Conservation (phyloP, 2,329 filamentous ascomycete species). For the Nemania diffusa region DNA sequence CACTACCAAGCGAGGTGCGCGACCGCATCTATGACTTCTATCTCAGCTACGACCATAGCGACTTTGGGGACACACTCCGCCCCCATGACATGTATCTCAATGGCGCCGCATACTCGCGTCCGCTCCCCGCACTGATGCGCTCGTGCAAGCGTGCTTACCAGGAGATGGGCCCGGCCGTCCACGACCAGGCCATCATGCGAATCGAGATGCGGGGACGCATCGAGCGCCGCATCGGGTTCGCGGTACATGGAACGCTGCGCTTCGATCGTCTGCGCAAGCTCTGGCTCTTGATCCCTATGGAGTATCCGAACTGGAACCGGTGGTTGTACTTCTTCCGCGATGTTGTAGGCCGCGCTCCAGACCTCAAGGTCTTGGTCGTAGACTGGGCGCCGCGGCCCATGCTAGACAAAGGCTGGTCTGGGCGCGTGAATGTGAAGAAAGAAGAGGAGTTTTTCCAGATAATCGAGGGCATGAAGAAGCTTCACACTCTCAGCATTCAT, state of each 20-base stretch:
- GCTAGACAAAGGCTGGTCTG: constrained; percentile 26
- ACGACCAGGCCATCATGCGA: constrained; percentile 42
- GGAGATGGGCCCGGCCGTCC: constrained; percentile 41
- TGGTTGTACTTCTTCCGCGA: constrained; percentile 47
- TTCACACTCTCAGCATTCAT: constrained; percentile 40
- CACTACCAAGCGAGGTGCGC: constrained; percentile 41
- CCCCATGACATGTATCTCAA: constrained; percentile 38
- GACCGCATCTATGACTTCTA: constrained; percentile 44
- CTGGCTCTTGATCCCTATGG: constrained; percentile 21
- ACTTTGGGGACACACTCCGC: constrained; percentile 42
- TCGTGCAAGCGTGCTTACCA: constrained; percentile 38
- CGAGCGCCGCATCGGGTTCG: constrained; percentile 46
- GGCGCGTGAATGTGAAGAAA: constrained; percentile 39
- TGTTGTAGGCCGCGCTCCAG: constrained; percentile 32
- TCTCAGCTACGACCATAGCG: constrained; percentile 37
- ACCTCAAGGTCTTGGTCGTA: constrained; percentile 43
- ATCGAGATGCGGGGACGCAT: constrained; percentile 41
- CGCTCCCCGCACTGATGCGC: constrained; percentile 41
- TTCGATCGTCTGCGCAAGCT: constrained; percentile 40
- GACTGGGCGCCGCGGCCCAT: constrained; percentile 47
- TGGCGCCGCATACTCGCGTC: constrained; percentile 24
- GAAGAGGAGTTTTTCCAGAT: constrained; percentile 42
- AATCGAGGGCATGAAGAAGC: constrained; percentile 30
- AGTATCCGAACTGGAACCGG: constrained; percentile 48
- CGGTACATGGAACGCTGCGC: constrained; percentile 45